Conservation (phyloP, 495 filamentous ascomycete species). For the Geopyxis carbonaria region DNA sequence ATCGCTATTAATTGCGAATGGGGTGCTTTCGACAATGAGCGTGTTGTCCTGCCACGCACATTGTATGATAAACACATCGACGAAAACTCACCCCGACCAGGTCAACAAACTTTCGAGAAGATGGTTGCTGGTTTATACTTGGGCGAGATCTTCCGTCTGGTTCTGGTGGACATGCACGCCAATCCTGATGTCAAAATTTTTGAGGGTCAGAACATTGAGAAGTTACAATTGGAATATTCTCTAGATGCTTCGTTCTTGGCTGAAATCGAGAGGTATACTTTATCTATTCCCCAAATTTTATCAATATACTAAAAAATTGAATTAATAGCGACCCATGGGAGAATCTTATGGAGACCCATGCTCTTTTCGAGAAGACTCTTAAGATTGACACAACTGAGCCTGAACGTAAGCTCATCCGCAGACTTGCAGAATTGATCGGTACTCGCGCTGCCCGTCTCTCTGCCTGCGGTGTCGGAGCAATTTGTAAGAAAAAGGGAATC, state of each 20-base stretch:
- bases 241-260: slow-evolving; percentile 91
- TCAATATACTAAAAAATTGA: background rate
- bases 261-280: slow-evolving; percentile 63
- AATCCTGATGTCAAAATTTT: slow-evolving; percentile 64
- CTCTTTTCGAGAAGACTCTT: slow-evolving; percentile 59
- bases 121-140: slow-evolving; percentile 95
- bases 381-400: slow-evolving; percentile 46
- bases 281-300: no score
- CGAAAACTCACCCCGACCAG: slow-evolving; percentile 80
- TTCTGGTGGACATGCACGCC: slow-evolving; percentile 69
- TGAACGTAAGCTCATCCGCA: slow-evolving; percentile 72
- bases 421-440: slow-evolving; percentile 81
- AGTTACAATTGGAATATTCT: slow-evolving; percentile 64
- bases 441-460: slow-evolving; percentile 86
- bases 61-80: slow-evolving; percentile 75
- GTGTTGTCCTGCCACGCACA: slow-evolving; percentile 76
- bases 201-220: slow-evolving; percentile 58
- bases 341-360: slow-evolving; percentile 72
- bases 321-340: slow-evolving; percentile 66
- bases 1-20: slow-evolving; percentile 99
- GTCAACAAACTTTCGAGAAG: slow-evolving; percentile 94
- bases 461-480: slow-evolving; percentile 84
- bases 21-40: slow-evolving; percentile 96
- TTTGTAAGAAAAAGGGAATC: slow-evolving; percentile 87
- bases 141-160: slow-evolving; percentile 85